Evolutionary conservation across 2,329 filamentous ascomycete species (phyloP).

Genomic region (Verticillium alfalfae): DNA sequence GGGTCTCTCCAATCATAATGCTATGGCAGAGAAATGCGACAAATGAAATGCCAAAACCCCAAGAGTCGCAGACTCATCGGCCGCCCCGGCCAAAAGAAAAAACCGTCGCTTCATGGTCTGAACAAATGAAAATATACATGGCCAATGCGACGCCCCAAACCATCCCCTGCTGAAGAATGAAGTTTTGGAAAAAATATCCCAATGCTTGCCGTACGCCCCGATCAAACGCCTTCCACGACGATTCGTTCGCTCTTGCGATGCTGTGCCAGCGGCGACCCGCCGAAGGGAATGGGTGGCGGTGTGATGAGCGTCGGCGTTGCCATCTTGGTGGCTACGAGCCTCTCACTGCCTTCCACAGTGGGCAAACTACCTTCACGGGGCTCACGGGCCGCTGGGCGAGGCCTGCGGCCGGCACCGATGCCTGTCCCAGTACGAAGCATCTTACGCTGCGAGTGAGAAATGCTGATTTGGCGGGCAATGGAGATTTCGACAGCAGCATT

Average conservation of each 20-base stretch:
- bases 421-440: slow-evolving; percentile 36
- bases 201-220: background rate
- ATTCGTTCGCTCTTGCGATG: slow-evolving; percentile 49
- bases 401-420: background rate
- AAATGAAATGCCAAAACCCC: background rate
- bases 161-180: background rate
- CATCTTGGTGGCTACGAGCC: slow-evolving; percentile 22
- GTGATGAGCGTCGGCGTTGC: slow-evolving; percentile 41
- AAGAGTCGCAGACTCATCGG: background rate
- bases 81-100: background rate
- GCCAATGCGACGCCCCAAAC: background rate
- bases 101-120: background rate
- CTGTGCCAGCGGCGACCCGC: slow-evolving; percentile 24
- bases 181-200: background rate
- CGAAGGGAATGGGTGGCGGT: slow-evolving; percentile 21
- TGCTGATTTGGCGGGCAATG: slow-evolving; percentile 63
- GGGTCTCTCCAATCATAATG: background rate
- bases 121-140: background rate
- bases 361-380: slow-evolving; percentile 4
- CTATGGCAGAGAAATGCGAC: background rate
- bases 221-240: slow-evolving; percentile 37
- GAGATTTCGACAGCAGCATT: slow-evolving; percentile 58
- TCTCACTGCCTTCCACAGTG: background rate
- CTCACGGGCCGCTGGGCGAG: slow-evolving; percentile 13
- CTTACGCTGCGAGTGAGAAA: slow-evolving; percentile 56